Conservation (phyloP, 1,284 basidiomycete species). For the Fomes fomentarius region DNA sequence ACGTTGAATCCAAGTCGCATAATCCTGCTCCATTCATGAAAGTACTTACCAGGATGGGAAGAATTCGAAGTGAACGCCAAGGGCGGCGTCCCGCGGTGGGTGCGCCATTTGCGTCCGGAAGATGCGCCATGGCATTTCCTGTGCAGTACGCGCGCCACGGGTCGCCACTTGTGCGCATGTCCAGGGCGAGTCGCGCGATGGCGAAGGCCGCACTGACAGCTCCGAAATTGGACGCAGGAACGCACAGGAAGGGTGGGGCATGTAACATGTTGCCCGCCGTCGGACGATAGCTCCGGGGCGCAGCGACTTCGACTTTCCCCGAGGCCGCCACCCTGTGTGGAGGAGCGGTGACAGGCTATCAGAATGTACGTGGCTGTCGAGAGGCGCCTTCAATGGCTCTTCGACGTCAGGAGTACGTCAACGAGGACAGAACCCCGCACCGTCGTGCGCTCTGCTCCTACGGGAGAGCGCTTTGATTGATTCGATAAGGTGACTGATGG, state of each 20-base stretch:
- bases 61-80: background rate
- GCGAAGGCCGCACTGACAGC: background rate
- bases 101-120: conserved; percentile 2
- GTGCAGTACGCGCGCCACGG: conserved; percentile 2
- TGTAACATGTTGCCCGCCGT: conserved; percentile 6
- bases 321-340: conserved; percentile 12
- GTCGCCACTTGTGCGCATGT: background rate
- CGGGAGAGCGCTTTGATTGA: conserved; percentile 25
- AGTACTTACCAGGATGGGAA: background rate
- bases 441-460: conserved; percentile 12
- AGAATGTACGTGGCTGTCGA: conserved; percentile 23
- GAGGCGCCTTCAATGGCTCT: conserved; percentile 19
- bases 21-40: background rate
- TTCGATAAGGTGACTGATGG: conserved; percentile 33
- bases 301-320: conserved; percentile 1
- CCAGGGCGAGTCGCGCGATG: background rate
- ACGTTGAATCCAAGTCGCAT: background rate
- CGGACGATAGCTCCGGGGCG: conserved; percentile 1
- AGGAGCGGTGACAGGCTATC: conserved; percentile 11
- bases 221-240: conserved; percentile 3
- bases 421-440: conserved; percentile 2
- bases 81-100: conserved; percentile 6
- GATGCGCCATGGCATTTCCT: conserved; percentile 3
- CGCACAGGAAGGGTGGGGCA: conserved; percentile 1
- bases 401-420: conserved; percentile 32